Conservation (phyloP, 306 rosid species). For the Medicago lupulina region DNA sequence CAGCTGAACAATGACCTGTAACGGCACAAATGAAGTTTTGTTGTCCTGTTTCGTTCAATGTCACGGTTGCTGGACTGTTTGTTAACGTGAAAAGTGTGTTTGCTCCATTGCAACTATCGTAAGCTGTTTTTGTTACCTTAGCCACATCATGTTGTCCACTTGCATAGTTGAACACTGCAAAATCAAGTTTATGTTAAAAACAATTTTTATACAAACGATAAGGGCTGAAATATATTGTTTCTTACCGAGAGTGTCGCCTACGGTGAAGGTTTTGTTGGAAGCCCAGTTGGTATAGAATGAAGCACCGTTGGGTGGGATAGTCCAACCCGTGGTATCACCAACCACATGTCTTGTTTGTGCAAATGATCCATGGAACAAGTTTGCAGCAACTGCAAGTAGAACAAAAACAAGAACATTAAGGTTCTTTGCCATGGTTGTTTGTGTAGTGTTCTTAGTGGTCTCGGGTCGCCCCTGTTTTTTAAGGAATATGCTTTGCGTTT, state of each 20-base stretch:
- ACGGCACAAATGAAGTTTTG: slow-evolving; percentile 65
- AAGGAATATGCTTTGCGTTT: background rate
- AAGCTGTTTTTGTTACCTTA: slow-evolving; percentile 58
- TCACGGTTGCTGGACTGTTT: slow-evolving; percentile 50
- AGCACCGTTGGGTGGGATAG: slow-evolving; percentile 49
- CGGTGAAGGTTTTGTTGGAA: slow-evolving; percentile 51
- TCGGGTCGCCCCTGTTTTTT: slow-evolving; percentile 58
- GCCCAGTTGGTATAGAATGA: slow-evolving; percentile 61
- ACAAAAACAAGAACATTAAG: slow-evolving; percentile 31
- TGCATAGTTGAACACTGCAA: slow-evolving; percentile 58
- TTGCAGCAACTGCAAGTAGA: slow-evolving; percentile 48
- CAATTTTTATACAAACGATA: background rate
- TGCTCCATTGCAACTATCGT: slow-evolving; percentile 49
- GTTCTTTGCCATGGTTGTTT: slow-evolving; percentile 56
- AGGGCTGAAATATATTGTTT: background rate
- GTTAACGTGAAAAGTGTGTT: slow-evolving; percentile 13
- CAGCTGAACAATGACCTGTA: slow-evolving; percentile 47
- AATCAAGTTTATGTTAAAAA: background rate
- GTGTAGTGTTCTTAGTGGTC: slow-evolving; percentile 52
- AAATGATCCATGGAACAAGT: slow-evolving; percentile 47
- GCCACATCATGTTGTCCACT: slow-evolving; percentile 56
- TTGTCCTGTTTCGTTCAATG: slow-evolving; percentile 52
- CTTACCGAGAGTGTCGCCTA: slow-evolving; percentile 69
- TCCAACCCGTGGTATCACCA: slow-evolving; percentile 71
- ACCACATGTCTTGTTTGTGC: slow-evolving; percentile 59